Evolutionary conservation across 2,329 filamentous ascomycete genomes (phyloP), one percentile per base, ranked within the genome.

Genomic region (Fusarium phyllophilum): DNA sequence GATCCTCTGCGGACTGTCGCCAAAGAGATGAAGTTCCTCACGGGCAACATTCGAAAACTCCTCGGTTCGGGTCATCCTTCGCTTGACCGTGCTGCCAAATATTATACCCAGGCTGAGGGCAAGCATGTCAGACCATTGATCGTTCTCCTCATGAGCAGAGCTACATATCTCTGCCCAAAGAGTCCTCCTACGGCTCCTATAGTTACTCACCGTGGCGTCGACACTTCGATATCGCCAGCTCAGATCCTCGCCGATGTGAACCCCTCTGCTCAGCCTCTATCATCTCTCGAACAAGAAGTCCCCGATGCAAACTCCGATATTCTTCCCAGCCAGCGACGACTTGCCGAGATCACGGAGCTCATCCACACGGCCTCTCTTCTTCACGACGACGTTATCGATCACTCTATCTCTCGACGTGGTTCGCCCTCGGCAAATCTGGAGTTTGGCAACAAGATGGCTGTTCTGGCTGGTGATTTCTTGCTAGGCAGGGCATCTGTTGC

Each of bases 361-460:
- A 98, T 99, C 75, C 96, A 99, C 83, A 98, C 96, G 1, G 95
- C 96, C 2, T 98, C 96, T 4, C 89, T 99, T 24, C 90, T 99
- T 20, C 96, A 99, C 84, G 96, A 99, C 87, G 96, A 99, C 84
- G 96, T 99, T 36, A 97, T 99, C 80, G 96, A 99, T 81, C 93
- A 96, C 81, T 97, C 95, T 3, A 88, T 94, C 46, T 93, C 95
- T 17, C 91, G 96, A 62, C 93, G 96, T 68, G 94, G 94, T 36
- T 90, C 91, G 6, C 93, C 94, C 13, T 97, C 94, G 5, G 96
- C 96, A 38, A 99, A 99, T 82, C 89, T 96, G 70, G 94, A 95
- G 79, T 98, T 98, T 79, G 96, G 96, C 73, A 99, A 99, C 86
- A 99, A 99, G 84, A 98, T 99, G 96, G 96, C 96, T 20, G 96